phyloP scores from a whole-genome alignment of 495 filamentous ascomycete genomes.

The Lepidopterella palustris region DNA sequence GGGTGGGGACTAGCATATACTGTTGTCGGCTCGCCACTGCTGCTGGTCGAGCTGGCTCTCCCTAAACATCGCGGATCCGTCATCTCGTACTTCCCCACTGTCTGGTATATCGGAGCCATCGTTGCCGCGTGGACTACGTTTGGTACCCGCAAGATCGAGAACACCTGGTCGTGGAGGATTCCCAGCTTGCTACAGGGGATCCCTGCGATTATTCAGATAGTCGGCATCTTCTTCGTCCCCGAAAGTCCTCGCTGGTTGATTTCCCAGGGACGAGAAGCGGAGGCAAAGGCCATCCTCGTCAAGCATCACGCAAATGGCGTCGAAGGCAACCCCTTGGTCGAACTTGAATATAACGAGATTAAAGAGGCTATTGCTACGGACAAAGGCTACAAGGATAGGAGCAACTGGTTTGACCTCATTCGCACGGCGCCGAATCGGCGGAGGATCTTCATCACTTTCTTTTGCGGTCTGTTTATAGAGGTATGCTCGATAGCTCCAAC shows the following conservation, averaged over 20 bases:
- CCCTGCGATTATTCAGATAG: constrained; percentile 7
- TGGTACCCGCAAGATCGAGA: constrained; percentile 6
- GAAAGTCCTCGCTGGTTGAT: neutral
- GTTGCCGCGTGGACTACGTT: constrained; percentile 20
- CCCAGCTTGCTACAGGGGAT: constrained; percentile 13
- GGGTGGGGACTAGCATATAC: constrained; percentile 11
- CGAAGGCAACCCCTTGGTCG: neutral
- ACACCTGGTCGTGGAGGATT: constrained; percentile 18
- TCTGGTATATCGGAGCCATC: constrained; percentile 23
- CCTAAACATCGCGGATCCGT: constrained; percentile 23
- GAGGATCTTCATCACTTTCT: neutral
- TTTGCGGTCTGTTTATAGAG: neutral
- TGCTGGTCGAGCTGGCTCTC: constrained; percentile 14
- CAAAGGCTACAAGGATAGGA: neutral
- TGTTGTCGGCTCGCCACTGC: constrained; percentile 6
- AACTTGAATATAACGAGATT: neutral
- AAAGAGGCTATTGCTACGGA: neutral
- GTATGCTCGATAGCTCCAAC: neutral
- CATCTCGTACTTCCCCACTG: constrained; percentile 11
- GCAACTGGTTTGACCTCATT: neutral
- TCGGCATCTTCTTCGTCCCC: constrained; percentile 6
- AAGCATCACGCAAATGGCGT: neutral
- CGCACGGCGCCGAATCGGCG: neutral
- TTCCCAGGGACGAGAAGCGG: neutral
- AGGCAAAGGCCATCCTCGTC: neutral